Base-by-base conservation (phyloP, 345 rosid species). In the Xanthoceras sorbifolium region DNA sequence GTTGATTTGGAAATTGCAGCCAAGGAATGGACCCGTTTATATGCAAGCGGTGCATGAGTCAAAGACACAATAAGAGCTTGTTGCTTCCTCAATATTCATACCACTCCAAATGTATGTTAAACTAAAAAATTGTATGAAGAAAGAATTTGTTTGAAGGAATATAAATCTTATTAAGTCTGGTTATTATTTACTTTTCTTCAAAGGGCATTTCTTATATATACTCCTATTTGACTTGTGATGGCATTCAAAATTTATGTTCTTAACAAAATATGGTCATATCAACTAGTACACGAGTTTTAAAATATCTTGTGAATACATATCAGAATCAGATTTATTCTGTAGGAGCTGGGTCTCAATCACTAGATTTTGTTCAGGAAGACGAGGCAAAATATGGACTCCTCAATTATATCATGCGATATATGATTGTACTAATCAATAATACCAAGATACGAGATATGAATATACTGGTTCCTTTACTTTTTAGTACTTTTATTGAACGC, bases 11-110 rank as follows among this genome's bases (percentile, higher is more conserved):
- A 9, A 74, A 46, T 20, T 73, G 86, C 94, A 96, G 98, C 98
- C 0, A 96, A 93, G 84, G 97, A 93, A 89, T 96, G 99, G 98
- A 93, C 98, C 72, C 90, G 93, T 76, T 84, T 90, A 78, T 92
- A 96, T 78, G 98, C 98, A 67, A 91, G 88, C 32, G 97, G 93
- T 1, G 97, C 87, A 6, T 95, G 88, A 91, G n/a, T n/a, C 26
- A 32, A 2, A 32, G 2, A 38, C 22, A 5, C 40, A 20, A 10
- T 31, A 0, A 28, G 42, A 32, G 26, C 44, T 52, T 32, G 63
- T 26, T 9, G 36, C 46, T 52, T 48, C 25, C 32, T 44, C 6
- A 2, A n/a, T n/a, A n/a, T n/a, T 26, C 7, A 26, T 5, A 7
- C 40, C 26, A 9, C 38, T 46, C 18, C 36, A 26, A 68, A 22